Conservation (phyloP, 2,329 filamentous ascomycete genomes). For the Ophiostoma pallidulum region DNA sequence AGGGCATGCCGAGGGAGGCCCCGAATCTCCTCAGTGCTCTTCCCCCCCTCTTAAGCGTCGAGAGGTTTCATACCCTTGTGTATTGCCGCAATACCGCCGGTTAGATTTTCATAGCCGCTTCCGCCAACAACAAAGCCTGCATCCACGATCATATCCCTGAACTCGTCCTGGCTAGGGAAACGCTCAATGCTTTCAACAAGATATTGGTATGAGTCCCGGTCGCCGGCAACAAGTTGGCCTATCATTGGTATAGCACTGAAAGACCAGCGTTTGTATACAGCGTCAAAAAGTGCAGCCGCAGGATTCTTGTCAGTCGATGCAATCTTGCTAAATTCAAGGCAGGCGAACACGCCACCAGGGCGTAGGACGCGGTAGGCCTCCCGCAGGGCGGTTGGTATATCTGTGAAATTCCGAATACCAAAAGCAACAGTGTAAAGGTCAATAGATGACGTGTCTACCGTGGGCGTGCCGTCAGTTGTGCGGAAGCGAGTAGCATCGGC, state of each 20-base stretch:
- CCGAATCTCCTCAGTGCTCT: neutral
- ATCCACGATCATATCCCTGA: constrained; percentile 69
- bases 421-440: constrained; percentile 98
- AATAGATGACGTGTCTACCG: constrained; percentile 59
- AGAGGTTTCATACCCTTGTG: constrained; percentile 89
- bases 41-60: constrained; percentile 8
- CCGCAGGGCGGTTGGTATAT: constrained; percentile 71
- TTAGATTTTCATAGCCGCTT: constrained; percentile 80
- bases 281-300: constrained; percentile 67
- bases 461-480: constrained; percentile 26
- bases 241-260: constrained; percentile 92
- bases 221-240: constrained; percentile 86
- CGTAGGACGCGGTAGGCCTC: constrained; percentile 85
- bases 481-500: constrained; percentile 75
- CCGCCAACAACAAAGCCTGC: constrained; percentile 82
- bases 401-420: constrained; percentile 92
- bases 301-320: constrained; percentile 35
- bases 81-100: constrained; percentile 85
- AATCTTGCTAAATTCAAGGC: constrained; percentile 83
- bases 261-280: constrained; percentile 89
- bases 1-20: too few relatives aligned
- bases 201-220: constrained; percentile 96
- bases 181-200: constrained; percentile 94
- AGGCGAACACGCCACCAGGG: constrained; percentile 92
- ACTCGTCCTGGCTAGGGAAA: constrained; percentile 80